Base-by-base conservation (phyloP, 208 protist genomes). In the Leishmania arabica region DNA sequence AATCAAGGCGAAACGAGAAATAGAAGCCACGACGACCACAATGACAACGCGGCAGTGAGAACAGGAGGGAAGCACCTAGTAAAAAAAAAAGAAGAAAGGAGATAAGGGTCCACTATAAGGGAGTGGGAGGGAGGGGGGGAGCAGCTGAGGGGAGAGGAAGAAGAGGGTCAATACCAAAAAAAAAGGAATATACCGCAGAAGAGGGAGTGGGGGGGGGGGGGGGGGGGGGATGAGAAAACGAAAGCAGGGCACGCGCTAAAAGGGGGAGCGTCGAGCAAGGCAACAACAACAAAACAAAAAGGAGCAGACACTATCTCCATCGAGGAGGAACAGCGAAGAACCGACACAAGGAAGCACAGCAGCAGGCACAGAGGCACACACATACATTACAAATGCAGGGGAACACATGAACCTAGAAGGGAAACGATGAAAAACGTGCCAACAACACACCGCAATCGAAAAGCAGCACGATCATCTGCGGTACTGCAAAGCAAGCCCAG, bases 401-500 rank as follows among this genome's bases (percentile, higher is more conserved):
- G 5, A n/a, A 3, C 66, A 49, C 13, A 76, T 7, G 11, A 62
- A 64, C 77, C 70, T 19, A 76, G 9, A 47, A 47, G 45, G 9
- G 65, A 74, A 70, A 76, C 53, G 54, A 69, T 66, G 34, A 56
- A 1, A 79, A 76, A 83, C 70, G 53, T 75, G 60, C 79, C 65
- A 70, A 90, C 58, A 68, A 65, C 40, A 47, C 49, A 64, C 34
- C 53, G 71, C 15, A 47, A 53, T 82, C n/a, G 54, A 66, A 81
- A 84, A 54, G 58, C 66, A 75, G 64, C 24, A 21, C 34, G 17
- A 21, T 24, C 6, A 13, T 15, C 34, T 9, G 58, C 7, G 4
- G 58, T 64, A 64, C 58, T 64, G 27, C 27, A 17, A 64, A n/a
- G 5, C 27, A 31, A 27, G 27, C 58, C 34, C 19, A 31, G 7